A percentile compares a stretch with the other conserved stretches of the same genome.
phyloP scores from a whole-genome alignment of 371 early-diverging fungal genomes.

The Apophysomyces ossiformis region DNA sequence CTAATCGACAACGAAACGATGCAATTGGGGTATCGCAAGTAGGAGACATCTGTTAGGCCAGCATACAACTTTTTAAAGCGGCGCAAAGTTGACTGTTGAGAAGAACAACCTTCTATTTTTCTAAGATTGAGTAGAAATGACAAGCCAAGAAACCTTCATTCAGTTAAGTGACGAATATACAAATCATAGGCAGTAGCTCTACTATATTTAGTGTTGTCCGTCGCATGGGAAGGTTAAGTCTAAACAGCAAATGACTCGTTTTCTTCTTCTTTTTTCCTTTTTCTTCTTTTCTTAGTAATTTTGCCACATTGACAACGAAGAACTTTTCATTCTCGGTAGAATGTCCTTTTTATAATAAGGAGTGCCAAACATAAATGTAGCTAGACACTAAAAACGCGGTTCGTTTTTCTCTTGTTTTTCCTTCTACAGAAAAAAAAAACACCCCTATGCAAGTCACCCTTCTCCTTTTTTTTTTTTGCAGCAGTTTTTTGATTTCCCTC shows the following conservation, averaged over 20 bases:
- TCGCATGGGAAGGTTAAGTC: not conserved
- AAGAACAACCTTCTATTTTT: too few species aligned
- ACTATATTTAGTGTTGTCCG: constrained; percentile 4
- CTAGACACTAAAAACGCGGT: not conserved
- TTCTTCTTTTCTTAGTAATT: not conserved
- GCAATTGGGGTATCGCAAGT: too few species aligned
- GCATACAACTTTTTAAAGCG: too few species aligned
- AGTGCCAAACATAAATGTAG: not conserved
- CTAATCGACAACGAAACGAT: too few species aligned
- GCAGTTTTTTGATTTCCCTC: constrained; percentile 1
- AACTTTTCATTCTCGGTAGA: not conserved
- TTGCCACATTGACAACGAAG: not conserved
- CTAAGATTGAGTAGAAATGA: too few species aligned
- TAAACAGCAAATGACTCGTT: not conserved
- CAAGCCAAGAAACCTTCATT: too few species aligned
- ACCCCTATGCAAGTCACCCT: constrained; percentile 12
- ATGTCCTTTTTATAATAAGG: too few species aligned
- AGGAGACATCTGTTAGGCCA: too few species aligned
- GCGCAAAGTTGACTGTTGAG: too few species aligned
- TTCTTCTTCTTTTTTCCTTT: too few species aligned
- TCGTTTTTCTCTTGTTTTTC: not conserved
- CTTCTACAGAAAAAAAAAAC: not conserved
- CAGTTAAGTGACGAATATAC: not conserved
- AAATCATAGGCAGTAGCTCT: not conserved
- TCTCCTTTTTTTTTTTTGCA: constrained; percentile 11